Evolutionary conservation across 331 rosid genomes (phyloP).

Genomic region (Saraca asoca): DNA sequence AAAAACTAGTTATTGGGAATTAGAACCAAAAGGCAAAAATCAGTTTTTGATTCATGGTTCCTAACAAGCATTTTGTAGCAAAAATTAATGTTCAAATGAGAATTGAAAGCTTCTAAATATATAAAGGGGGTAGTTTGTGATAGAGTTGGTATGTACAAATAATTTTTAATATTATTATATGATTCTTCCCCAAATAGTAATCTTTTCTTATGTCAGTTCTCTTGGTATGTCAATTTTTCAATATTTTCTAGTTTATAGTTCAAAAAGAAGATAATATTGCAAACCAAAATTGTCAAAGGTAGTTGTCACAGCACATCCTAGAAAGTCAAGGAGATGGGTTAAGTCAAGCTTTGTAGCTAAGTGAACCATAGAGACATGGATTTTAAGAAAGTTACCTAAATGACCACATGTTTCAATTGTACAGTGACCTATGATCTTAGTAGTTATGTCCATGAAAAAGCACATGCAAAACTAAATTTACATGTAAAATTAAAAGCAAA

Average conservation of each 20-base stretch:
- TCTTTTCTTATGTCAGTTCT: constrained; percentile 33
- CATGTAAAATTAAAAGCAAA: background rate
- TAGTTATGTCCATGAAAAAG: background rate
- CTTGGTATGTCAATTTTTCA: constrained; percentile 31
- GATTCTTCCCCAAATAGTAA: constrained; percentile 30
- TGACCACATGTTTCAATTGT: background rate
- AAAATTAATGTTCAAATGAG: background rate
- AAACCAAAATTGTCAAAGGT: constrained; percentile 29
- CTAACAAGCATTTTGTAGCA: constrained; percentile 39
- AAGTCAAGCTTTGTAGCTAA: constrained; percentile 20
- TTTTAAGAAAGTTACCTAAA: constrained; percentile 2
- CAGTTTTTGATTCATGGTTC: constrained; percentile 41
- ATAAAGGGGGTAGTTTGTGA: constrained; percentile 30
- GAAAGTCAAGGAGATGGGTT: constrained; percentile 40
- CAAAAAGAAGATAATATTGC: background rate
- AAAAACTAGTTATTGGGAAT: too few species aligned
- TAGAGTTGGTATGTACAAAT: constrained; percentile 42
- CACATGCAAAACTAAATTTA: constrained; percentile 9
- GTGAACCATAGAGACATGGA: constrained; percentile 15
- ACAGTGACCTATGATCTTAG: too few species aligned
- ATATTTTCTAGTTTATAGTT: background rate
- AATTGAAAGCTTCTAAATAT: constrained; percentile 29
- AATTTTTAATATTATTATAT: background rate
- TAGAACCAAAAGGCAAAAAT: constrained; percentile 39
- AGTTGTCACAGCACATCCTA: constrained; percentile 28